Conservation (phyloP, 805 yeast species). For the Nematodospora valgi region DNA sequence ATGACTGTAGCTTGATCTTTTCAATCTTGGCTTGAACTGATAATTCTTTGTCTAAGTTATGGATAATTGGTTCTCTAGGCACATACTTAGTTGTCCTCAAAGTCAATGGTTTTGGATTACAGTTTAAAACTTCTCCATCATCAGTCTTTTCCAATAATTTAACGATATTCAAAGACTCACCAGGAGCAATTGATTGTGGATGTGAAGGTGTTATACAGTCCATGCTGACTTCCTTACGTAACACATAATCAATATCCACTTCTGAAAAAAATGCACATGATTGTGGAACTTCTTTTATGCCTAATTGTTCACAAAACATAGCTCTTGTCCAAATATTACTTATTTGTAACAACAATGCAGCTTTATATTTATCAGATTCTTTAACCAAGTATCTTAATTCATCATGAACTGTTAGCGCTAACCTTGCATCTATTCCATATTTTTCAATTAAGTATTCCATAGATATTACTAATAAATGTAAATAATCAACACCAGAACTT, state of each 20-base stretch:
- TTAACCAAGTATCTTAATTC: constrained; percentile 81
- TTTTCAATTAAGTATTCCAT: constrained; percentile 77
- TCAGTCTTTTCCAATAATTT: constrained; percentile 43
- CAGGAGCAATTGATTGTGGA: constrained; percentile 65
- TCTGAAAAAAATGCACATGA: constrained; percentile 94
- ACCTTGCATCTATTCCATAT: constrained; percentile 69
- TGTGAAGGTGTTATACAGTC: constrained; percentile 92
- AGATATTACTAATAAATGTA: constrained; percentile 77
- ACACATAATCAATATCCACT: constrained; percentile 82
- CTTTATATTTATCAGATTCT: constrained; percentile 69
- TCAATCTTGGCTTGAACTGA: constrained; percentile 16
- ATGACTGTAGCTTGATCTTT: constrained; percentile 25
- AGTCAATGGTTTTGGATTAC: constrained; percentile 3
- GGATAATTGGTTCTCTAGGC: constrained; percentile 25
- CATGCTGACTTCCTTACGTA: constrained; percentile 90
- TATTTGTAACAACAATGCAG: constrained; percentile 81
- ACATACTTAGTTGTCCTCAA: constrained; percentile 3
- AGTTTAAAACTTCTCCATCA: constrained; percentile 13
- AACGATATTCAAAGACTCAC: constrained; percentile 68
- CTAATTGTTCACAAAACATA: constrained; percentile 89
- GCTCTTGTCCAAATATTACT: constrained; percentile 95
- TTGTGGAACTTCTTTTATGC: constrained; percentile 86
- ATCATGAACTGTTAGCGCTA: constrained; percentile 89
- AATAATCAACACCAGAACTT: constrained; percentile 95
- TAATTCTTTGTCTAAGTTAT: constrained; percentile 22